phyloP scores from a whole-genome alignment of 139 green algal genomes.

The Eudorina sp. region DNA sequence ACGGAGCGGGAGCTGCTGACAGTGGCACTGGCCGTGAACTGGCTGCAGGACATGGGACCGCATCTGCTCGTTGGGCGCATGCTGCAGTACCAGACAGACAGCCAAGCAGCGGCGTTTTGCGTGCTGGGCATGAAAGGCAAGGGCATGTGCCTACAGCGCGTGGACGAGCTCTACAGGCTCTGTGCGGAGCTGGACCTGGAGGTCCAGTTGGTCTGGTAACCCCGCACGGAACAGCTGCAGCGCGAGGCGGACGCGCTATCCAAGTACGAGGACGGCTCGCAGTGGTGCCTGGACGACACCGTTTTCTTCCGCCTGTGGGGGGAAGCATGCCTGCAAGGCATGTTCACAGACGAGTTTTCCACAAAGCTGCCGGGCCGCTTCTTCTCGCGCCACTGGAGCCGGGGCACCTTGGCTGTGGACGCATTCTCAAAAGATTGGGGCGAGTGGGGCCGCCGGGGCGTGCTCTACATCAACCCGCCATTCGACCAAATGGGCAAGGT shows the following conservation, averaged over 20 bases:
- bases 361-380: background rate
- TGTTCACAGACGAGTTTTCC: background rate
- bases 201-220: background rate
- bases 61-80: background rate
- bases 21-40: background rate
- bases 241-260: background rate
- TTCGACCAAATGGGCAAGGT: background rate
- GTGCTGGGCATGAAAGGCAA: no score
- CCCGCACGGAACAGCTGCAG: background rate
- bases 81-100: slow-evolving; percentile 27
- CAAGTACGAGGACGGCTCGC: no score
- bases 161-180: slow-evolving; percentile 20
- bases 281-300: background rate
- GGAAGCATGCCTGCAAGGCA: background rate
- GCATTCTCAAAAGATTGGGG: background rate
- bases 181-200: background rate
- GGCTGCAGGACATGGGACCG: background rate
- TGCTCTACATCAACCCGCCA: background rate
- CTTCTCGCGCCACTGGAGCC: background rate
- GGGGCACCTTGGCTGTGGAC: background rate
- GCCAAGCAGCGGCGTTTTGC: no score
- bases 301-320: background rate
- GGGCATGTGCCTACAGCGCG: no score
- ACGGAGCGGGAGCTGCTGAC: slow-evolving; percentile 9
- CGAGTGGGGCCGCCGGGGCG: background rate